These are phyloP conservation scores for Diphasiastrum complanatum DNA, from an alignment of 83 land plant species.

Conservation along the genomic window DNA sequence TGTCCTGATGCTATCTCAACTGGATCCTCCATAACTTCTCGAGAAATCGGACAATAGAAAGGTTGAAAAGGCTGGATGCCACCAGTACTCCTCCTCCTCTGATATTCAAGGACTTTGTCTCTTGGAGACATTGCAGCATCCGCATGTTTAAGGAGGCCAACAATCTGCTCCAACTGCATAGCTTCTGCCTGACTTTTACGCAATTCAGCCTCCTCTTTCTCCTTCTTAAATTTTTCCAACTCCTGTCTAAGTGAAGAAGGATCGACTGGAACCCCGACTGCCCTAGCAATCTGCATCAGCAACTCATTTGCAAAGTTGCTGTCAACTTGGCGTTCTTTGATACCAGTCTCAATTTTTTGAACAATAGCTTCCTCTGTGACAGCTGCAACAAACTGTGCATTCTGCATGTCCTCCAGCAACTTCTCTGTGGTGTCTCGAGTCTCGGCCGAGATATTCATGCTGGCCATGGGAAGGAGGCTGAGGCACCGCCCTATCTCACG, in stretches of 20 bases:
- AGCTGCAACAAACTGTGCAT: conserved; percentile 48
- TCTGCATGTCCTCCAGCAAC: conserved; percentile 41
- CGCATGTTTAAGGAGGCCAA: conserved; percentile 24
- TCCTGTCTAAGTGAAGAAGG: conserved; percentile 39
- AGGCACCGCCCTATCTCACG: conserved; percentile 56
- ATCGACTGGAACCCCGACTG: conserved; percentile 48
- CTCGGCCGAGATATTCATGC: conserved; percentile 38
- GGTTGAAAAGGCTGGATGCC: conserved; percentile 12
- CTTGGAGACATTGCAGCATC: conserved; percentile 14
- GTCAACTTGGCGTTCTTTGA: conserved; percentile 46
- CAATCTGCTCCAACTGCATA: conserved; percentile 27
- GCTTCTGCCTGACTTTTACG: conserved; percentile 39
- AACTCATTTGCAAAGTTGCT: conserved; percentile 49
- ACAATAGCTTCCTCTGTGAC: conserved; percentile 47
- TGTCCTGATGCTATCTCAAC: conserved; percentile 42
- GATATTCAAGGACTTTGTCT: not conserved
- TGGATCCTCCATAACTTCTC: conserved; percentile 39
- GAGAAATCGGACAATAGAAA: conserved; percentile 32
- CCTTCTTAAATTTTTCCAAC: conserved; percentile 43
- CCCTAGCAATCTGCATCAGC: conserved; percentile 51
- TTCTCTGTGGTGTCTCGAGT: conserved; percentile 31
- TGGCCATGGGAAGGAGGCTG: conserved; percentile 49
- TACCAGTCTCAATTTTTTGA: conserved; percentile 47
- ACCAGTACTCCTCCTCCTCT: not conserved
- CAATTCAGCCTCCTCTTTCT: conserved; percentile 34